phyloP scores from a whole-genome alignment of 352 stramenopile species.

The Phytophthora lateralis region DNA sequence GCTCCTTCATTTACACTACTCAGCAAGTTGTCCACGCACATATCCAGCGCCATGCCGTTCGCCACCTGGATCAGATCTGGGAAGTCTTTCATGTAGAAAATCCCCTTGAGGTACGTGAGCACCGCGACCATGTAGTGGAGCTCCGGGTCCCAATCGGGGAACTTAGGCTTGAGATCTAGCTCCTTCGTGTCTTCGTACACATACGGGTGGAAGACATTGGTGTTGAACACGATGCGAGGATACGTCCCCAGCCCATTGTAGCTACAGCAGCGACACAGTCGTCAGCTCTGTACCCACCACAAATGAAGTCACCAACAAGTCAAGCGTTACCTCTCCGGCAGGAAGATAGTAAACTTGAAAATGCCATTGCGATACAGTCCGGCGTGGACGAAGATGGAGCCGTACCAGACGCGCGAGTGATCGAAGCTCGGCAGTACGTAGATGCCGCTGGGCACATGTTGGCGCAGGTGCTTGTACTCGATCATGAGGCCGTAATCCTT shows the following conservation, averaged over 20 bases:
- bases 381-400: constrained; percentile 96
- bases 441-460: constrained; percentile 94
- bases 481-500: constrained; percentile 97
- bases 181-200: constrained; percentile 89
- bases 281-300: constrained; percentile 12
- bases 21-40: constrained; percentile 54
- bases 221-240: constrained; percentile 93
- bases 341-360: constrained; percentile 96
- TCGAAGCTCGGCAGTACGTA: constrained; percentile 95
- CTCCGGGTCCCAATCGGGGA: constrained; percentile 93
- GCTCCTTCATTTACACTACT: neutral
- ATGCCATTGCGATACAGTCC: constrained; percentile 96
- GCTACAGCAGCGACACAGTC: constrained; percentile 40
- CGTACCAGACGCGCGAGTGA: constrained; percentile 93
- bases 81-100: constrained; percentile 98
- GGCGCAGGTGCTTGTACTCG: constrained; percentile 97
- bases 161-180: constrained; percentile 91
- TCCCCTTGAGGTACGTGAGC: constrained; percentile 97
- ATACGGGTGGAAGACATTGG: constrained; percentile 94
- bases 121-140: constrained; percentile 96
- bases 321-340: constrained; percentile 61
- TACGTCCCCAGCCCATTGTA: constrained; percentile 95
- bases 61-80: constrained; percentile 53
- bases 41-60: constrained; percentile 85
- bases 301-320: constrained; percentile 1